Conservation (phyloP, 2,329 filamentous ascomycete genomes). For the Scopulariopsis brevicaulis region DNA sequence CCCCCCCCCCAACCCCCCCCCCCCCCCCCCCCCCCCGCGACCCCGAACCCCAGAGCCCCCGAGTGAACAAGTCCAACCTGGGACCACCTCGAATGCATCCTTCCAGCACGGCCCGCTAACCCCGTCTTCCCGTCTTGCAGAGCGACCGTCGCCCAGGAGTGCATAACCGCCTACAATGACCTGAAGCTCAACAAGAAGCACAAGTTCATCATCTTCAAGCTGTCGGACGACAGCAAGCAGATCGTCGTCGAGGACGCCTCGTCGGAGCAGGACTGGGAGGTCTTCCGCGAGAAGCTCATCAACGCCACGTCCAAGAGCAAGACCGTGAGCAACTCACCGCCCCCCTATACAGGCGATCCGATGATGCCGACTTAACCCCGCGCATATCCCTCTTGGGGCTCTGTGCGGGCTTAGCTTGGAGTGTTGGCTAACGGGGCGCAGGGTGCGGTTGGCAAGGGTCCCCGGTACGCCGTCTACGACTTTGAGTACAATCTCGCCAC, state of each 20-base stretch:
- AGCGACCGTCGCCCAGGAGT: conserved; percentile 62
- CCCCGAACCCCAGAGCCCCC: not conserved
- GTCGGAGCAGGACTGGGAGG: conserved; percentile 54
- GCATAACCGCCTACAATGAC: conserved; percentile 63
- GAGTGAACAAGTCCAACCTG: not conserved
- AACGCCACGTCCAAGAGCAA: conserved; percentile 62
- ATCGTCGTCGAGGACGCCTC: conserved; percentile 71
- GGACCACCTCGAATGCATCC: not conserved
- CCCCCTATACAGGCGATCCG: not conserved
- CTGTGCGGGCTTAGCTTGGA: not conserved
- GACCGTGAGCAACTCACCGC: conserved; percentile 33
- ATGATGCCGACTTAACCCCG: not conserved
- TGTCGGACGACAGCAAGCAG: conserved; percentile 71
- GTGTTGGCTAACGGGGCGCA: conserved; percentile 14
- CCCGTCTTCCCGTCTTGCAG: conserved; percentile 28
- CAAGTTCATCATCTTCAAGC: conserved; percentile 85
- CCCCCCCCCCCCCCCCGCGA: no score
- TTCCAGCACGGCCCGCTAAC: not conserved
- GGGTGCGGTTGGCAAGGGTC: conserved; percentile 53
- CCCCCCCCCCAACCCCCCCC: no score
- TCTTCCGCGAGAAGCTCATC: conserved; percentile 67
- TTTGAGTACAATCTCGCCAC: conserved; percentile 64
- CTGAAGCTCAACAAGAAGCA: conserved; percentile 72
- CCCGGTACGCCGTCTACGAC: conserved; percentile 77
- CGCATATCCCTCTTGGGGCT: not conserved